Percentiles rank a stretch among this genome's conserved stretches.
Conservation (phyloP, 768 basidiomycete genomes). For the Suillus subalutaceus region DNA sequence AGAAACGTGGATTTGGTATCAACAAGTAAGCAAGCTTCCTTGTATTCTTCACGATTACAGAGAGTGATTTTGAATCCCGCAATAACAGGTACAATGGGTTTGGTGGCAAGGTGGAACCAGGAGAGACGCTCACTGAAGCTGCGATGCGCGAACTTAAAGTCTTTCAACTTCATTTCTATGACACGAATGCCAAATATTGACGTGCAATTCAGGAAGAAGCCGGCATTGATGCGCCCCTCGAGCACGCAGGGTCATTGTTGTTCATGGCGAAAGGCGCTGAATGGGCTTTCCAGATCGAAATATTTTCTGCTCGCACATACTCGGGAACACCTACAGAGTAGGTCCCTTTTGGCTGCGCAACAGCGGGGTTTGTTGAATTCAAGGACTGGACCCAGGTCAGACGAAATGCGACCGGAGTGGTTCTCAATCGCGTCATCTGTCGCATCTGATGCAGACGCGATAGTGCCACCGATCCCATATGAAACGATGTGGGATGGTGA, state of each 20-base stretch:
- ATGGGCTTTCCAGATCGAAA: conserved; percentile 70
- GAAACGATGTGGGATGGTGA: conserved; percentile 65
- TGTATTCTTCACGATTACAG: not conserved
- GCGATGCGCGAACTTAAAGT: conserved; percentile 78
- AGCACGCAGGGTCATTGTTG: conserved; percentile 64
- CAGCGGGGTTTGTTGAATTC: not conserved
- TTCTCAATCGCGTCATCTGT: conserved; percentile 43
- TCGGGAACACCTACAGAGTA: conserved; percentile 69
- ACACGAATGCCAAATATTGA: not conserved
- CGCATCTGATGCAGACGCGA: not conserved
- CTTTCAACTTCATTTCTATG: conserved; percentile 1
- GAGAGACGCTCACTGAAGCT: conserved; percentile 69
- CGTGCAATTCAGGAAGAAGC: conserved; percentile 70
- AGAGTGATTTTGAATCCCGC: conserved; percentile 3
- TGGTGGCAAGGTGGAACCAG: conserved; percentile 82
- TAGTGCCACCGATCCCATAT: conserved; percentile 57
- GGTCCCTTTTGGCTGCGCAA: conserved; percentile 24
- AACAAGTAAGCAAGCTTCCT: conserved; percentile 45
- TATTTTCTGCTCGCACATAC: conserved; percentile 68
- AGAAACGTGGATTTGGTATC: conserved; percentile 78
- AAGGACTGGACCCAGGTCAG: conserved; percentile 53
- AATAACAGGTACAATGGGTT: conserved; percentile 81
- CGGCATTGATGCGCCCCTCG: conserved; percentile 67
- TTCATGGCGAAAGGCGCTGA: conserved; percentile 59
- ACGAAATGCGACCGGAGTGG: conserved; percentile 90